These are phyloP conservation scores for Closterium sp. DNA, from an alignment of 139 green algal species.

Conservation along the genomic window DNA sequence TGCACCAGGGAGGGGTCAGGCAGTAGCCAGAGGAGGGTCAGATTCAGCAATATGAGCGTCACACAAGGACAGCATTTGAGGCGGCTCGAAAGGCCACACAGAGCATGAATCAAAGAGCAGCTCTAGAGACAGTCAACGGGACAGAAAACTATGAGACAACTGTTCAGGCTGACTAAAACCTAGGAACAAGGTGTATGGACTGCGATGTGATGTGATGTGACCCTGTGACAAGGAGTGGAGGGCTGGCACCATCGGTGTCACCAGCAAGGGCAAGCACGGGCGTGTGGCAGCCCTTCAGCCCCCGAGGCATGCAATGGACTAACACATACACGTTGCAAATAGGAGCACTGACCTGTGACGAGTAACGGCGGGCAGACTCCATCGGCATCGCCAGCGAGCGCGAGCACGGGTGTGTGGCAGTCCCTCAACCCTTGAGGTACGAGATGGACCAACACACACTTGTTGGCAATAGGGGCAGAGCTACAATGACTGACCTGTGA, in stretches of 20 bases:
- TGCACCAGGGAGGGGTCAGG: not conserved
- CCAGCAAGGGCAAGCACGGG: constrained; percentile 42
- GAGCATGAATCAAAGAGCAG: too few species aligned
- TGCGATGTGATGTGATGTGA: too few species aligned
- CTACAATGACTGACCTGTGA: constrained; percentile 14
- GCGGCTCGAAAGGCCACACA: too few species aligned
- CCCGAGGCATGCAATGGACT: not conserved
- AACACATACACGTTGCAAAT: not conserved
- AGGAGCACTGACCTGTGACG: constrained; percentile 22
- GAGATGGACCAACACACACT: constrained; percentile 14
- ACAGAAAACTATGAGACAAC: too few species aligned
- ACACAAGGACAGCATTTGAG: not conserved
- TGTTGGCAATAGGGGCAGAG: too few species aligned
- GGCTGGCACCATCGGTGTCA: constrained; percentile 38
- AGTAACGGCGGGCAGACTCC: constrained; percentile 34
- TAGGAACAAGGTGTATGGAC: too few species aligned
- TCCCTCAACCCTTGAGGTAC: constrained; percentile 40
- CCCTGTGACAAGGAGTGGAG: not conserved
- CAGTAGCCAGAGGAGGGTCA: not conserved
- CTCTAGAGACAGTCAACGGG: too few species aligned
- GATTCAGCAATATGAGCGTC: not conserved
- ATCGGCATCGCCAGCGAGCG: constrained; percentile 41
- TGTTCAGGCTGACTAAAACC: too few species aligned
- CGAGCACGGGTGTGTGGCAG: constrained; percentile 23
- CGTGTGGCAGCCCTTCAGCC: not conserved